Conservation (phyloP, 495 filamentous ascomycete genomes). For the Penicillium arizonense region DNA sequence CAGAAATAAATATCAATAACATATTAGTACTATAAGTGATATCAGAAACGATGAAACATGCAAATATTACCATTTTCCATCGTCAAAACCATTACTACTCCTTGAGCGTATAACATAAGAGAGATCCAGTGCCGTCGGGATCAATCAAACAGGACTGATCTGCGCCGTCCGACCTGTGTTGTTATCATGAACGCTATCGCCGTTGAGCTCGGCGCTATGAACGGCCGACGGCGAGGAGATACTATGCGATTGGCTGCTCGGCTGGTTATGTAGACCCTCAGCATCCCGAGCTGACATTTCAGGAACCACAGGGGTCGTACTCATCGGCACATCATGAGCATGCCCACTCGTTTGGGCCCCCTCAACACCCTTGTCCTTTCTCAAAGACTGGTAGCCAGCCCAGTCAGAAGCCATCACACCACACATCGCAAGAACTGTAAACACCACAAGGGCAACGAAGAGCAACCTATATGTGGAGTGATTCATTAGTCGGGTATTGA, state of each 20-base stretch:
- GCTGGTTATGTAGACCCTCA: constrained; percentile 23
- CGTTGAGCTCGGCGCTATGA: constrained; percentile 11
- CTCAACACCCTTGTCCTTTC: constrained; percentile 2
- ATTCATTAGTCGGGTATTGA: neutral
- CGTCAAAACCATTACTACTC: neutral
- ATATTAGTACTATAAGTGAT: too few relatives aligned
- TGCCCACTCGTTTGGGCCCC: neutral
- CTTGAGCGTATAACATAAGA: neutral
- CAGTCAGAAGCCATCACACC: constrained; percentile 26
- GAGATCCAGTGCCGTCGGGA: too few relatives aligned
- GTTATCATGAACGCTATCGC: constrained; percentile 2
- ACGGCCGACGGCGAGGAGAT: constrained; percentile 9
- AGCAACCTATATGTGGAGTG: constrained; percentile 16
- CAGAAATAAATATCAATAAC: too few relatives aligned
- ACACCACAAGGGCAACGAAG: constrained; percentile 27
- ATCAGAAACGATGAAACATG: neutral
- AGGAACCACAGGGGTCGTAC: constrained; percentile 13
- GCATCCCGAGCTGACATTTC: constrained; percentile 19
- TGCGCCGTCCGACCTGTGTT: neutral
- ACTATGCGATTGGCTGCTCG: constrained; percentile 14
- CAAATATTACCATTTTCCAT: neutral
- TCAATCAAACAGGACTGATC: neutral
- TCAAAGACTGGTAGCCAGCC: constrained; percentile 26
- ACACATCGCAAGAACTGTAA: constrained; percentile 27
- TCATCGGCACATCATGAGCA: constrained; percentile 16